Evolutionary conservation across 805 yeast species (phyloP).

Genomic region (Candida cerambycidarum): DNA sequence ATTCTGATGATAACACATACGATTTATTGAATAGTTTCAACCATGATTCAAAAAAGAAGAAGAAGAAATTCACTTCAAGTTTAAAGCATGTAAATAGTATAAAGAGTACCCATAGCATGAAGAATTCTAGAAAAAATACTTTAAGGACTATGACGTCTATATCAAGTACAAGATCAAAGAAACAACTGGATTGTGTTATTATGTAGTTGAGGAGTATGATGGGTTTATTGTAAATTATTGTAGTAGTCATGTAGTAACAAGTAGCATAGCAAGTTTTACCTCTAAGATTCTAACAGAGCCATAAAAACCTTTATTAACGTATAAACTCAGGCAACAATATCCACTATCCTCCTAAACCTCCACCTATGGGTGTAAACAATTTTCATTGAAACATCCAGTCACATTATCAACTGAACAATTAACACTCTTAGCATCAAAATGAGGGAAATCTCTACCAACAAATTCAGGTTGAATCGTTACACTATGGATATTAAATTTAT

Average conservation of each 20-base stretch:
- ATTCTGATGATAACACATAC: constrained; percentile 22
- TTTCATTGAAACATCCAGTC: constrained; percentile 30
- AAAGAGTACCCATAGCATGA: no score
- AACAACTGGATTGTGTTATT: constrained; percentile 14
- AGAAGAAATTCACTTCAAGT: background rate
- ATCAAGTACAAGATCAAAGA: constrained; percentile 1
- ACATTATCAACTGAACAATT: constrained; percentile 32
- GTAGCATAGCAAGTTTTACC: no score
- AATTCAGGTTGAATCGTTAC: constrained; percentile 98
- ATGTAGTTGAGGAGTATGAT: constrained; percentile 6
- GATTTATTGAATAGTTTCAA: constrained; percentile 25
- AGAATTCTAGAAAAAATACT: background rate
- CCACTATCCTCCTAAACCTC: no score
- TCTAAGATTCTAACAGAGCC: no score
- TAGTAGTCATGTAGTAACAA: no score
- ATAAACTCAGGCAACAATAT: no score
- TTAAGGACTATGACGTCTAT: background rate
- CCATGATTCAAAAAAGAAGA: constrained; percentile 1
- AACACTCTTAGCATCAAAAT: constrained; percentile 22
- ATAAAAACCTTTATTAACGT: no score
- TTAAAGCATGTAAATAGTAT: background rate
- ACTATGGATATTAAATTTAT: constrained; percentile 82
- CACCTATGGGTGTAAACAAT: constrained; percentile 18
- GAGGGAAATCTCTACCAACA: constrained; percentile 15
- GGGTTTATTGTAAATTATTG: no score